These are phyloP conservation scores for Diaporthe velutina DNA, from an alignment of 2,329 filamentous ascomycete genomes.

Conservation along the genomic window DNA sequence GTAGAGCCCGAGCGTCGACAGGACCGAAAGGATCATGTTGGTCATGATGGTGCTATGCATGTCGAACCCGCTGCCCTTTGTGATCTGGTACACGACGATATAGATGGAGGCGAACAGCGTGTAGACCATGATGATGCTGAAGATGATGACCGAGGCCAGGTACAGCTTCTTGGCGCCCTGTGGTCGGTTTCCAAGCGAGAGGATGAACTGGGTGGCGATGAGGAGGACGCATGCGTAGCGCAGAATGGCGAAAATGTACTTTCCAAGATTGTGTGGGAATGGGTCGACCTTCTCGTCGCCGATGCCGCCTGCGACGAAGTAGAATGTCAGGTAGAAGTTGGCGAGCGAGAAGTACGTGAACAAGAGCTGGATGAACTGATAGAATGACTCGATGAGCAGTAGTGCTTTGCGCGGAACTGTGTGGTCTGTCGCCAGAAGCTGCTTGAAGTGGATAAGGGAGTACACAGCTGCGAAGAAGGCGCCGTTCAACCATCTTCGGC, in stretches of 20 bases:
- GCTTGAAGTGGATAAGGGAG: slow-evolving; percentile 93
- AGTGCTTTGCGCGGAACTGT: slow-evolving; percentile 89
- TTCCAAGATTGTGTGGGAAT: slow-evolving; percentile 88
- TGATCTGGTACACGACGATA: slow-evolving; percentile 88
- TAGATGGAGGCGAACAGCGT: slow-evolving; percentile 91
- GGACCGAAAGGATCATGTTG: slow-evolving; percentile 91
- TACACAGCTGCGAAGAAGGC: slow-evolving; percentile 99
- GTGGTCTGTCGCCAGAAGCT: slow-evolving; percentile 95
- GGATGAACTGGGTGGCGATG: slow-evolving; percentile 94
- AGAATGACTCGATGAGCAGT: slow-evolving; percentile 94
- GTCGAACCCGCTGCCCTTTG: slow-evolving; percentile 62
- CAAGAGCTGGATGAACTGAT: slow-evolving; percentile 90
- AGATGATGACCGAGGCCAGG: slow-evolving; percentile 88
- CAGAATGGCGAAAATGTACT: slow-evolving; percentile 87
- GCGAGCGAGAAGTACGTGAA: slow-evolving; percentile 99
- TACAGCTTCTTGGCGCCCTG: slow-evolving; percentile 96
- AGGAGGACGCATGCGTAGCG: slow-evolving; percentile 88
- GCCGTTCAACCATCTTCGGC: slow-evolving; percentile 96
- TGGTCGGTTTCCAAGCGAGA: slow-evolving; percentile 95
- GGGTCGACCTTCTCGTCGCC: slow-evolving; percentile 85
- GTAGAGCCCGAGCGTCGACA: slow-evolving; percentile 92
- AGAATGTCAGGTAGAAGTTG: slow-evolving; percentile 99
- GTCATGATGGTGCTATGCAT: slow-evolving; percentile 93
- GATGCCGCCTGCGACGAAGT: slow-evolving; percentile 94
- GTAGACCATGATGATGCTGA: slow-evolving; percentile 94